phyloP scores from a whole-genome alignment of 2,329 filamentous ascomycete species.

The Aspergillus transmontanensis region DNA sequence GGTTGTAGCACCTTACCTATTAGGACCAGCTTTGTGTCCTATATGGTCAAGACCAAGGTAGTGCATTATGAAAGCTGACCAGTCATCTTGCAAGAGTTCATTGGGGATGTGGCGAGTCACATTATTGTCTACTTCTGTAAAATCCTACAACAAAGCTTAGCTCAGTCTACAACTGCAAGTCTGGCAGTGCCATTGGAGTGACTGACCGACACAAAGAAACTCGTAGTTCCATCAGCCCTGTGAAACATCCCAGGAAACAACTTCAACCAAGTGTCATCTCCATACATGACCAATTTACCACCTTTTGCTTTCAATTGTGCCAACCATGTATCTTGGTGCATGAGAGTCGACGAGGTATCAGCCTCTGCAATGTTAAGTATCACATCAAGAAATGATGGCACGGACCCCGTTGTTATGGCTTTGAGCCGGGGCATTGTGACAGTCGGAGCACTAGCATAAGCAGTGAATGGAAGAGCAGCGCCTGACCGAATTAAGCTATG shows the following conservation, averaged over 20 bases:
- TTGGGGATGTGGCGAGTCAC: constrained; percentile 84
- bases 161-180: constrained; percentile 14
- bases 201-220: constrained; percentile 95
- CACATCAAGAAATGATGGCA: constrained; percentile 96
- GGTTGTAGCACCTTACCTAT: constrained; percentile 57
- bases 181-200: background rate
- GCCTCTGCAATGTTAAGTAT: constrained; percentile 96
- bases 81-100: constrained; percentile 77
- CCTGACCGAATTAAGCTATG: constrained; percentile 79
- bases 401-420: constrained; percentile 94
- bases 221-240: constrained; percentile 87
- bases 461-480: constrained; percentile 87
- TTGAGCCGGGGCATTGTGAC: constrained; percentile 98
- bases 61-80: constrained; percentile 92
- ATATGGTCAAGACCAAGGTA: constrained; percentile 97
- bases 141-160: constrained; percentile 65
- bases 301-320: constrained; percentile 80
- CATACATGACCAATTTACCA: constrained; percentile 89
- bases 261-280: constrained; percentile 98
- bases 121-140: constrained; percentile 96
- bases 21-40: constrained; percentile 90
- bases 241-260: constrained; percentile 88
- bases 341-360: constrained; percentile 85
- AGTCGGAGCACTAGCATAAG: constrained; percentile 92
- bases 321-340: constrained; percentile 92